These are phyloP conservation scores for Ceratocystiopsis minuta DNA, from an alignment of 2,329 filamentous ascomycete species.

Conservation along the genomic window DNA sequence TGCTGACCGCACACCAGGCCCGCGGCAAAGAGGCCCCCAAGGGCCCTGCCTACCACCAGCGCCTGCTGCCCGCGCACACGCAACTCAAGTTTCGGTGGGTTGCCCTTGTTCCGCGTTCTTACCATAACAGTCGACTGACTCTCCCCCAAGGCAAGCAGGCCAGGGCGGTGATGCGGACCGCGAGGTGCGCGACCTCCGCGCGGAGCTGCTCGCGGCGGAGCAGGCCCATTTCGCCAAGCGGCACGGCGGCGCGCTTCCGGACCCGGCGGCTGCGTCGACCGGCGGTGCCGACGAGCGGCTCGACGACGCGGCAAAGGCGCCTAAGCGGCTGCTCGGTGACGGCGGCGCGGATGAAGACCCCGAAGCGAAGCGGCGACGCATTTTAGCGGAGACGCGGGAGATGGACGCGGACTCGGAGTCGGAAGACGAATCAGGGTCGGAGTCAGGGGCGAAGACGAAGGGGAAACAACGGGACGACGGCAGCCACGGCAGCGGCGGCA, in stretches of 20 bases:
- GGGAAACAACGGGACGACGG: slow-evolving; percentile 55
- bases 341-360: slow-evolving; percentile 29
- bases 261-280: slow-evolving; percentile 10
- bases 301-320: neutral
- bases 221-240: slow-evolving; percentile 74
- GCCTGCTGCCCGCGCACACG: slow-evolving; percentile 83
- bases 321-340: slow-evolving; percentile 7
- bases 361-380: slow-evolving; percentile 67
- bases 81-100: slow-evolving; percentile 68
- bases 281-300: too few species aligned
- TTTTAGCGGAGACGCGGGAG: slow-evolving; percentile 74
- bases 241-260: slow-evolving; percentile 38
- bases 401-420: slow-evolving; percentile 61
- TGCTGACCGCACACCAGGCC: slow-evolving; percentile 34
- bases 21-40: slow-evolving; percentile 87
- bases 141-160: too few species aligned
- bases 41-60: slow-evolving; percentile 89
- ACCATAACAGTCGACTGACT: too few species aligned
- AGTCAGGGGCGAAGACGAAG: slow-evolving; percentile 49
- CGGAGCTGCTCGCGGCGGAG: slow-evolving; percentile 80
- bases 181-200: slow-evolving; percentile 50
- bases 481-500: slow-evolving; percentile 33
- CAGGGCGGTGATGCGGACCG: slow-evolving; percentile 70
- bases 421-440: slow-evolving; percentile 36
- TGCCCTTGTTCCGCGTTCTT: too few species aligned